Base-by-base conservation (phyloP, 768 basidiomycete genomes). In the Boletus edulis region DNA sequence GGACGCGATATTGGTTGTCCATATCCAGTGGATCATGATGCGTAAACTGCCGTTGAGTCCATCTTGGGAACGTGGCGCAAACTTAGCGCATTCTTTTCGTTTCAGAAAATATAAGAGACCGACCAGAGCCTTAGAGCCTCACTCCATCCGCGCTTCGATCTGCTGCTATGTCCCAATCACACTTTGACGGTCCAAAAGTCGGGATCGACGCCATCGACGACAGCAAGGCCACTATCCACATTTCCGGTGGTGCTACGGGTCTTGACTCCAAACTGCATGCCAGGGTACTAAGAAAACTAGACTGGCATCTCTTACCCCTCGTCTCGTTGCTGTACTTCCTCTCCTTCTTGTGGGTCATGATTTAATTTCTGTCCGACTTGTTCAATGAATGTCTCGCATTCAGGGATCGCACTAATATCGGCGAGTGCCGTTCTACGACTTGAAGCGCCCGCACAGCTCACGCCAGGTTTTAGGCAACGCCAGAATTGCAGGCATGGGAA, bases 381-480 rank as follows among this genome's bases (percentile, higher is more conserved):
- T 47, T 17, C 18, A 13, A 49, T 22, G 18, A 40, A 37, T 27
- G 17, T 46, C 32, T 40, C 24, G 9, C 43, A n/a, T 46, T 14
- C 44, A 76, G 75, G 39, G 79, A 80, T 54, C 75, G 79, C 9
- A 62, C 72, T 44, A 81, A 78, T 57, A 68, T 80, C 40, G 79
- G 78, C 50, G 60, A 68, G 70, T 63, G 12, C 10, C 11, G 24
- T 38, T 40, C 9, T 27, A 31, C 9, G 0, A 29, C 39, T 46
- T 27, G 17, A 31, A 38, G 2, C 14, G 10, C 43, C 18, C 48
- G 31, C 43, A 9, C 10, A 13, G 13, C 55, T 62, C n/a, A 67
- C 10, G 15, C 47, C 14, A 49, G 14, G 17, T 38, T n/a, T 43
- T 24, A 77, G 76, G 67, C 47, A 77, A 78, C 39, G 76, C 76